Conservation (phyloP, 352 stramenopile species). For the Phytophthora sp. region DNA sequence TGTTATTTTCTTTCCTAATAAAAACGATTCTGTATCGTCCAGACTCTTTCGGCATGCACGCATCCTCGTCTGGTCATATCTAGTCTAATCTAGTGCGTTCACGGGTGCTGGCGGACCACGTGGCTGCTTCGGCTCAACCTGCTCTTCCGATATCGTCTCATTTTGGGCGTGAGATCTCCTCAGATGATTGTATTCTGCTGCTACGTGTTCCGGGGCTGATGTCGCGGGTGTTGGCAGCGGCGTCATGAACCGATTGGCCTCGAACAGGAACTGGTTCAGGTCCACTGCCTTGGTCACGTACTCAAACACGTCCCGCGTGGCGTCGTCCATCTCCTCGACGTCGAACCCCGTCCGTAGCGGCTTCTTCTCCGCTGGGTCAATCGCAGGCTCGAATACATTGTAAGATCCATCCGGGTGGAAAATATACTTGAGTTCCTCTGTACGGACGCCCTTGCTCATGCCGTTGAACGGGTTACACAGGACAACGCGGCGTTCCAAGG, state of each 20-base stretch:
- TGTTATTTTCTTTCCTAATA: conserved; percentile 23
- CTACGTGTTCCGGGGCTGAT: neutral
- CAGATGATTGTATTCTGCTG: conserved; percentile 12
- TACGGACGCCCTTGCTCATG: conserved; percentile 68
- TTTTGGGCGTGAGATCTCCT: conserved; percentile 24
- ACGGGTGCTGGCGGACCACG: conserved; percentile 27
- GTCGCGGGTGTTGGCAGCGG: conserved; percentile 15
- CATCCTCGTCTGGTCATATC: conserved; percentile 22
- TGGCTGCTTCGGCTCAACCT: conserved; percentile 25
- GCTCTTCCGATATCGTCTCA: conserved; percentile 23
- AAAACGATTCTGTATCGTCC: conserved; percentile 34
- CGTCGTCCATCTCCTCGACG: conserved; percentile 61
- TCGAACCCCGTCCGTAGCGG: conserved; percentile 67
- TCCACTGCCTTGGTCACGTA: conserved; percentile 64
- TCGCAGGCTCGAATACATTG: conserved; percentile 64
- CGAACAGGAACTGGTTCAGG: conserved; percentile 76
- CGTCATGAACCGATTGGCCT: conserved; percentile 69
- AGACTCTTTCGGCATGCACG: conserved; percentile 7
- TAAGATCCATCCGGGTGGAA: conserved; percentile 69
- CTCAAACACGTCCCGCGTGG: conserved; percentile 51
- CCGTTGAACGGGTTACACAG: conserved; percentile 79
- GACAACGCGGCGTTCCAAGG: conserved; percentile 53
- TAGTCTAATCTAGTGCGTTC: conserved; percentile 38
- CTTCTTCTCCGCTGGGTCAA: conserved; percentile 59
- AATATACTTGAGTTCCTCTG: conserved; percentile 76